These are phyloP conservation scores for Akebia trifoliata DNA, from an alignment of 164 flowering plant genomes.

Conservation along the genomic window DNA sequence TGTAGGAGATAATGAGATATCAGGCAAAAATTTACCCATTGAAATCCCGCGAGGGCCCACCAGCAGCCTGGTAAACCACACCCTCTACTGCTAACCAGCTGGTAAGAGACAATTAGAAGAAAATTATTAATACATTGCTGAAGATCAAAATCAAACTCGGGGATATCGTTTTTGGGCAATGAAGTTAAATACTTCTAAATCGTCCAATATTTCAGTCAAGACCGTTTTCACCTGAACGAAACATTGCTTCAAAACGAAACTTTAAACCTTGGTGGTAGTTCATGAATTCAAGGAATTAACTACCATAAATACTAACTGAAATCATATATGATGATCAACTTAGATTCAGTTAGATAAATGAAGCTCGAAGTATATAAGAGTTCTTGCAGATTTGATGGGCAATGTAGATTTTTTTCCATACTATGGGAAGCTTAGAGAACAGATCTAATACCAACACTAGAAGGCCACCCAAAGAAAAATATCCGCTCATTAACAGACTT, in stretches of 20 bases:
- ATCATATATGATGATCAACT: neutral
- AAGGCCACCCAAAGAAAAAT: conserved; percentile 43
- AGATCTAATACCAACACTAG: conserved; percentile 31
- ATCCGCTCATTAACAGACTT: conserved; percentile 41
- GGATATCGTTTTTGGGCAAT: no score
- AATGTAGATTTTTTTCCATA: neutral
- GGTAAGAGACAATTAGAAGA: conserved; percentile 1
- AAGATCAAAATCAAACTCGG: no score
- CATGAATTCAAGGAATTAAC: neutral
- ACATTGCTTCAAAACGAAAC: no score
- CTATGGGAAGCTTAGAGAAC: neutral
- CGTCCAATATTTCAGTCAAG: no score
- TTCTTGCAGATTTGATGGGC: neutral
- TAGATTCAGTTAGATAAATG: neutral
- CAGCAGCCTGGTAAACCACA: conserved; percentile 41
- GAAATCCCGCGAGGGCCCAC: conserved; percentile 48
- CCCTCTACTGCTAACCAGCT: conserved; percentile 38
- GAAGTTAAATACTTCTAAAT: no score
- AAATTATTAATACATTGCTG: no score
- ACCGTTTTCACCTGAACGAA: no score
- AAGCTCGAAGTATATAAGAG: neutral
- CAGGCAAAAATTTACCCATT: conserved; percentile 41
- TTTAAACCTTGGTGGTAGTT: neutral
- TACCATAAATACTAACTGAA: neutral
- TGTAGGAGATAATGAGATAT: neutral